A percentile compares a stretch with the other conserved stretches of the same genome.
phyloP scores from a whole-genome alignment of 495 filamentous ascomycete species.

The Friedmanniomyces simplex region DNA sequence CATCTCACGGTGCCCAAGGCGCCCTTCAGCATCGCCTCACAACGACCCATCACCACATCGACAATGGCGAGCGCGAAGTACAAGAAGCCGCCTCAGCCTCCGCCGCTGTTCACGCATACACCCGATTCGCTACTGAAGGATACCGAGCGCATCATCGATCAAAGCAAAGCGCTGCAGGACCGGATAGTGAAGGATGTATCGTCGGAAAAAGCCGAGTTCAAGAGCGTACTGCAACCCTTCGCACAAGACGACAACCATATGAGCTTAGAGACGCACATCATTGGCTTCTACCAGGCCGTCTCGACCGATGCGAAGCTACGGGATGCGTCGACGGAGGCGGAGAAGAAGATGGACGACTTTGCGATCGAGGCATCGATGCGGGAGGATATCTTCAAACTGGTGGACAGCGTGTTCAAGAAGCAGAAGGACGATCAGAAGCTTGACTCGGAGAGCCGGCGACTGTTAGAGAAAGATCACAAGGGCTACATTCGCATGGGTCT shows the following conservation, averaged over 20 bases:
- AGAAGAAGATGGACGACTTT: constrained; percentile 58
- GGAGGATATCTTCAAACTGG: constrained; percentile 54
- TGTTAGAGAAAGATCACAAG: constrained; percentile 62
- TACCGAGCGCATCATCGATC: constrained; percentile 61
- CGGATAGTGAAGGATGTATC: constrained; percentile 58
- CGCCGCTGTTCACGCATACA: constrained; percentile 78
- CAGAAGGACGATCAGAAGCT: constrained; percentile 40
- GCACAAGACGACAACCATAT: constrained; percentile 38
- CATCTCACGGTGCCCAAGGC: constrained; percentile 26
- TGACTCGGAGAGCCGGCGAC: constrained; percentile 50
- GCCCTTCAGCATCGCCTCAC: constrained; percentile 16
- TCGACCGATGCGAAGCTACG: constrained; percentile 32
- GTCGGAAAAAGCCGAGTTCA: constrained; percentile 41
- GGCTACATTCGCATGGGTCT: constrained; percentile 54
- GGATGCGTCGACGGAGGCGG: constrained; percentile 57
- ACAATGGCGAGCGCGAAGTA: constrained; percentile 59
- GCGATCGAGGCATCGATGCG: constrained; percentile 57
- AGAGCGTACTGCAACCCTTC: constrained; percentile 35
- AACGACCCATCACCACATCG: constrained; percentile 45
- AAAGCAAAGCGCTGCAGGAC: constrained; percentile 61
- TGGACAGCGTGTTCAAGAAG: constrained; percentile 51
- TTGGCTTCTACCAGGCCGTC: constrained; percentile 41
- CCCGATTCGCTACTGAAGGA: constrained; percentile 64
- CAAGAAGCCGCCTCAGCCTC: constrained; percentile 68
- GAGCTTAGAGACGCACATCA: constrained; percentile 32